Evolutionary conservation across 192 early-diverging fungal species (phyloP).

Genomic region (Kappamyces sp.): DNA sequence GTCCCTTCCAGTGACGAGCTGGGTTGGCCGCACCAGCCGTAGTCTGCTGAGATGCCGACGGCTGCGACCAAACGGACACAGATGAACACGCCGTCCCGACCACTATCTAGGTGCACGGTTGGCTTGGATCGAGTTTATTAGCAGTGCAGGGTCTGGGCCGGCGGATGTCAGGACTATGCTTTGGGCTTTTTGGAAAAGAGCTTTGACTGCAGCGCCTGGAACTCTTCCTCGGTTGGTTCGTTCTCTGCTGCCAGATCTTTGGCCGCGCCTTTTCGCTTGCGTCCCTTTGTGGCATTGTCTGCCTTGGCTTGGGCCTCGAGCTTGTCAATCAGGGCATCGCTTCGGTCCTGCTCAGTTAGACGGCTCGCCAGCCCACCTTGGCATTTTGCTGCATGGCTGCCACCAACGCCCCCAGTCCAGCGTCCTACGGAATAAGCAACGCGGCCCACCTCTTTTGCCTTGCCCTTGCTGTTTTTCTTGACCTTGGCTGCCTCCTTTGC

Average conservation of each 20-base stretch:
- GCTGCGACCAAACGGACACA: too few species aligned
- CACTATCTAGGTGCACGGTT: too few species aligned
- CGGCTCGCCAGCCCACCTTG: slow-evolving; percentile 15
- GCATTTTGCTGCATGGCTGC: slow-evolving; percentile 23
- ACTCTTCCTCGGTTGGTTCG: slow-evolving; percentile 61
- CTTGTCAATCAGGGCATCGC: background rate
- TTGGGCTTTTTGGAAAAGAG: slow-evolving; percentile 19
- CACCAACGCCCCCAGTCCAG: slow-evolving; percentile 32
- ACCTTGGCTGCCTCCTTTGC: slow-evolving; percentile 35
- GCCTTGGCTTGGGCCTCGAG: background rate
- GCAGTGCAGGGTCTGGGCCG: too few species aligned
- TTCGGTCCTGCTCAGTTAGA: background rate
- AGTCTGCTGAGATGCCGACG: too few species aligned
- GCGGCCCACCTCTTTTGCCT: slow-evolving; percentile 49
- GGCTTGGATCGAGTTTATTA: too few species aligned
- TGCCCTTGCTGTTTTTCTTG: background rate
- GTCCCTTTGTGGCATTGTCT: slow-evolving; percentile 10
- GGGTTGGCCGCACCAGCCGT: too few species aligned
- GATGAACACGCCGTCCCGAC: too few species aligned
- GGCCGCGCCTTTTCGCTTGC: slow-evolving; percentile 8
- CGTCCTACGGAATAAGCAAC: slow-evolving; percentile 37
- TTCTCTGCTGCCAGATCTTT: background rate
- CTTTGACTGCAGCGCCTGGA: slow-evolving; percentile 51
- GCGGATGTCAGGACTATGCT: too few species aligned
- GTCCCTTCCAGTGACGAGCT: too few species aligned